These are phyloP conservation scores for Aspergillus aculeatus DNA, from an alignment of 2,329 filamentous ascomycete species.

Conservation along the genomic window DNA sequence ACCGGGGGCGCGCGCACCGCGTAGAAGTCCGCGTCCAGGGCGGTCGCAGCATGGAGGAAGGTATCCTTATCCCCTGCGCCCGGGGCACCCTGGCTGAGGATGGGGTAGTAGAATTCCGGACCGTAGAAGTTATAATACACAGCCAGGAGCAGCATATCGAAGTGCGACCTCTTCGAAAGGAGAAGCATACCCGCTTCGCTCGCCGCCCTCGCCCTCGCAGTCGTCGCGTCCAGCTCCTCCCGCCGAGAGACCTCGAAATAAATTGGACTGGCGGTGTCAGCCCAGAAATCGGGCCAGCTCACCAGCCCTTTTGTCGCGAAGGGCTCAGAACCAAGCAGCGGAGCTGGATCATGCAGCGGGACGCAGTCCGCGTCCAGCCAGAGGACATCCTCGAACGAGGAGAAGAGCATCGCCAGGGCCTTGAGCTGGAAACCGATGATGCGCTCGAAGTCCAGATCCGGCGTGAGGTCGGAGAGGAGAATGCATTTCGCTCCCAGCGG, in stretches of 20 bases:
- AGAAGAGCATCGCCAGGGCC: conserved; percentile 54
- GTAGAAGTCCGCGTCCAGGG: conserved; percentile 24
- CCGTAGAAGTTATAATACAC: conserved; percentile 36
- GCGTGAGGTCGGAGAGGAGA: conserved; percentile 35
- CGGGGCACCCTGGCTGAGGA: conserved; percentile 32
- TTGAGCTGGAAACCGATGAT: conserved; percentile 52
- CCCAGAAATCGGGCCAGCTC: conserved; percentile 55
- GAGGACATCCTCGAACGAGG: conserved; percentile 55
- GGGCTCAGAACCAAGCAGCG: conserved; percentile 49
- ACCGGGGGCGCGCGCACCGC: conserved; percentile 25
- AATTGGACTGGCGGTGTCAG: conserved; percentile 36
- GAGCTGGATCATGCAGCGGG: conserved; percentile 43
- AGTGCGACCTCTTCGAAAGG: conserved; percentile 34
- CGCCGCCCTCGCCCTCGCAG: conserved; percentile 30
- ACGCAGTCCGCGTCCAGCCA: conserved; percentile 58
- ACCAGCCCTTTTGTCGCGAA: conserved; percentile 53
- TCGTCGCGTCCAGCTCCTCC: conserved; percentile 27
- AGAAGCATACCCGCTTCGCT: conserved; percentile 35
- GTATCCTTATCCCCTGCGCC: conserved; percentile 17
- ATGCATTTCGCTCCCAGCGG: conserved; percentile 37
- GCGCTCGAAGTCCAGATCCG: not conserved
- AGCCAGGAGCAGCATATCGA: conserved; percentile 30
- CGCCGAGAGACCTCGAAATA: conserved; percentile 42
- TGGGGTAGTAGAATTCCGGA: conserved; percentile 27
- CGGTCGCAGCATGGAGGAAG: conserved; percentile 24